These are phyloP conservation scores for Cadophora sp. DNA, from an alignment of 2,329 filamentous ascomycete genomes.

Conservation along the genomic window DNA sequence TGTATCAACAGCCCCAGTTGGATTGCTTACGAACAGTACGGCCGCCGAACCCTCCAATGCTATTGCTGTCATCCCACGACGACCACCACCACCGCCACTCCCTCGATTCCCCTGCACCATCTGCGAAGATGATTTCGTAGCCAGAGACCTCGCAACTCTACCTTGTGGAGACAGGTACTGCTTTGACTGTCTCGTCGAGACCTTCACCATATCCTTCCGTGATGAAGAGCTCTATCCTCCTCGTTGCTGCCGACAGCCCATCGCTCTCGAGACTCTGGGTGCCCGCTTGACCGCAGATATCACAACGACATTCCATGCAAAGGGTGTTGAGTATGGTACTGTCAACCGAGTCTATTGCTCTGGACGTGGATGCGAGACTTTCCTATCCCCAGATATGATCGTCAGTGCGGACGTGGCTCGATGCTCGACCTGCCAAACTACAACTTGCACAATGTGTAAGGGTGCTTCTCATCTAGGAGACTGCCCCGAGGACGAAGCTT, in stretches of 20 bases:
- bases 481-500: constrained; percentile 52
- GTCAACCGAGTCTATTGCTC: constrained; percentile 58
- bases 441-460: constrained; percentile 60
- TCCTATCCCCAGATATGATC: constrained; percentile 50
- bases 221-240: constrained; percentile 62
- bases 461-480: constrained; percentile 50
- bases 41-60: background rate
- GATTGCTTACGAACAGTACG: background rate
- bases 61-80: background rate
- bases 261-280: constrained; percentile 47
- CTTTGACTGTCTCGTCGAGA: constrained; percentile 50
- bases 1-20: background rate
- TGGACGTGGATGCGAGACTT: constrained; percentile 49
- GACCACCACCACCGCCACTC: background rate
- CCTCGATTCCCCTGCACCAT: background rate
- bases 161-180: constrained; percentile 58
- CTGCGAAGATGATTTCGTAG: constrained; percentile 11
- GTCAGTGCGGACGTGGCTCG: constrained; percentile 47
- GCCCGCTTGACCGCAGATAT: constrained; percentile 48
- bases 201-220: constrained; percentile 51
- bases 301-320: constrained; percentile 49
- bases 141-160: background rate
- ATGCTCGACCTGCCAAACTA: constrained; percentile 45
- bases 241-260: constrained; percentile 54
- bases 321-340: constrained; percentile 55